Base-by-base conservation (phyloP, 345 rosid species). In the Ceriops decandra region DNA sequence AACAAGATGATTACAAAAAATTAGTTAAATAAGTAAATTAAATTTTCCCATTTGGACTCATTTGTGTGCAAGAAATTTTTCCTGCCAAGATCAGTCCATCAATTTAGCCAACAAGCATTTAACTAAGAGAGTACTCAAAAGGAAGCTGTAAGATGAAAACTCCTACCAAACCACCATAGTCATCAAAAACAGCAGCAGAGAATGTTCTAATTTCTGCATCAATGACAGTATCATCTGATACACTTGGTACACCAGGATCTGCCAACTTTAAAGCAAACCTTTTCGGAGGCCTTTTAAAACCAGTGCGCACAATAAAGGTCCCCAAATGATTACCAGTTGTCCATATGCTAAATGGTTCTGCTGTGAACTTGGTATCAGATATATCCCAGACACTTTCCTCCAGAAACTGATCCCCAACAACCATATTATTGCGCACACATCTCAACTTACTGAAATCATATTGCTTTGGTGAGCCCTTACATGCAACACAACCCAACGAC, bases 341-440 rank as follows among this genome's bases (percentile, higher is more conserved):
- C 99, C 99, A 95, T 66, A 95, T 78, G 86, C 97, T 91, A 81
- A 95, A 90, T 68, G 87, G 81, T 83, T 88, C 95, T 47, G 73
- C 57, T 67, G 68, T 81, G 57, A 72, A 79, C 84, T 83, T 88
- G 80, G 84, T 70, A 78, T 81, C 89, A 68, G 88, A 84, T 62
- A 98, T 78, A 80, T 95, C 93, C 99, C 96, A 95, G 62, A 86
- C 75, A 82, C 96, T 95, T 68, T 90, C 98, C 71, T 95, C 96
- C 61, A 81, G 32, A 85, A 95, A 95, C 69, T 80, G 96, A 78
- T 75, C 93, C 62, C 92, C 93, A 67, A 83, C 74, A 64, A 95
- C 96, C 91, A 90, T 87, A 82, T 90, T 97, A 66, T 80, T 85
- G 63, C 99, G 93, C 61, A 86, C 76, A 64, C 99, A 91, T 83